phyloP scores from a whole-genome alignment of 345 rosid species.

The Eucalyptus coolabah region DNA sequence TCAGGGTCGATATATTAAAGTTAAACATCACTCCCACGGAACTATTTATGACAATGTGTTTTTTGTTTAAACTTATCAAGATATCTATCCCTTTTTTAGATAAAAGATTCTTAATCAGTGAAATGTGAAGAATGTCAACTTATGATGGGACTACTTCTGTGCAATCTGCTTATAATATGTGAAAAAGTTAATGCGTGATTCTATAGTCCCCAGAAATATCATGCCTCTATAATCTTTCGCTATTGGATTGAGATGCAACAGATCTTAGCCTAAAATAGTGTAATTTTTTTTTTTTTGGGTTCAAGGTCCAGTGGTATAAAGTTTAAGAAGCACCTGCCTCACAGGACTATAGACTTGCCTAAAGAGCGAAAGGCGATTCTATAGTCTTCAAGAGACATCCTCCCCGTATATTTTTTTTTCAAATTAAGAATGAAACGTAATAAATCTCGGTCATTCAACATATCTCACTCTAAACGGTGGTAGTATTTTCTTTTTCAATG shows the following conservation, averaged over 20 bases:
- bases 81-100: neutral
- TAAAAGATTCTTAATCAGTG: neutral
- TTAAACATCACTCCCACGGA: neutral
- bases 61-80: neutral
- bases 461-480: no score
- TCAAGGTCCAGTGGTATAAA: neutral
- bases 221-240: neutral
- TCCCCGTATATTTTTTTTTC: neutral
- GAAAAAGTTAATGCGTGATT: neutral
- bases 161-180: neutral
- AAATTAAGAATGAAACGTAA: neutral
- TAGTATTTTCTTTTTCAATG: neutral
- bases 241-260: neutral
- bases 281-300: neutral
- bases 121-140: neutral
- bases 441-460: no score
- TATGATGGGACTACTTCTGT: neutral
- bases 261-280: neutral
- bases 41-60: neutral
- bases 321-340: neutral
- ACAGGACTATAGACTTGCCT: neutral
- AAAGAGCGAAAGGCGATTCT: neutral
- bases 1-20: neutral
- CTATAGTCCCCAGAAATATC: neutral
- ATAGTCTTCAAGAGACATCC: neutral